Conservation (phyloP, 1,284 basidiomycete species). For the Ustilago hordei region DNA sequence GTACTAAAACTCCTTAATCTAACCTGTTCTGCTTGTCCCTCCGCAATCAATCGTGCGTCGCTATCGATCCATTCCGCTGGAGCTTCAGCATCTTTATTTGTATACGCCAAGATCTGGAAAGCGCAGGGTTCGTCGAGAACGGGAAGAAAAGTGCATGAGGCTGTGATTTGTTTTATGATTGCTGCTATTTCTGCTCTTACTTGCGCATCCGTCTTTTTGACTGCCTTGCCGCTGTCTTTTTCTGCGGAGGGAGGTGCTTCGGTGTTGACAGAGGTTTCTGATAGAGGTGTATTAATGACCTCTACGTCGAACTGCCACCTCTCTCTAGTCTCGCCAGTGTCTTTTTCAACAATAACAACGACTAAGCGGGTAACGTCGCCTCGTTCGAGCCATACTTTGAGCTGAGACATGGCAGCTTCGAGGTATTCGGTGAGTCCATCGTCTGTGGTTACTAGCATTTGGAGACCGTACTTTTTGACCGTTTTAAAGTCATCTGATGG, state of each 20-base stretch:
- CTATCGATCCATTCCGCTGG: constrained; percentile 94
- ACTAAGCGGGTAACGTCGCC: constrained; percentile 92
- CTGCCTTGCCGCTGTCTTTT: not conserved
- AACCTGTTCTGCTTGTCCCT: constrained; percentile 95
- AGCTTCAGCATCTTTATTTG: constrained; percentile 76
- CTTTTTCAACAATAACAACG: constrained; percentile 93
- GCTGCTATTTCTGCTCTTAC: constrained; percentile 97
- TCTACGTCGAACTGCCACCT: constrained; percentile 98
- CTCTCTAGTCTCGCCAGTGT: constrained; percentile 89
- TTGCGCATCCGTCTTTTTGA: constrained; percentile 80
- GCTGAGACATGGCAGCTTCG: constrained; percentile 86
- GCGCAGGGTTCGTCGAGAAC: constrained; percentile 91
- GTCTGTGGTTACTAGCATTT: constrained; percentile 92
- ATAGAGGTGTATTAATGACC: constrained; percentile 72
- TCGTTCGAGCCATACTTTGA: constrained; percentile 82
- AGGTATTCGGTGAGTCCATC: constrained; percentile 92
- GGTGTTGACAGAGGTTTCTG: not conserved
- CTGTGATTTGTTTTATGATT: constrained; percentile 98
- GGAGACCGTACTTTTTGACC: constrained; percentile 92
- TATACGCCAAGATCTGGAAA: constrained; percentile 95
- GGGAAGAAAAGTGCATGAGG: constrained; percentile 93
- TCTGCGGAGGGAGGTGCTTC: not conserved
- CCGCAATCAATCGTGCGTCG: constrained; percentile 92
- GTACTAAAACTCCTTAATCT: constrained; percentile 72
- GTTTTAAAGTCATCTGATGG: constrained; percentile 90